Evolutionary conservation across 1,139 yeast genomes (phyloP), one percentile per base, ranked within the genome.

Genomic region (Candida anutae): DNA sequence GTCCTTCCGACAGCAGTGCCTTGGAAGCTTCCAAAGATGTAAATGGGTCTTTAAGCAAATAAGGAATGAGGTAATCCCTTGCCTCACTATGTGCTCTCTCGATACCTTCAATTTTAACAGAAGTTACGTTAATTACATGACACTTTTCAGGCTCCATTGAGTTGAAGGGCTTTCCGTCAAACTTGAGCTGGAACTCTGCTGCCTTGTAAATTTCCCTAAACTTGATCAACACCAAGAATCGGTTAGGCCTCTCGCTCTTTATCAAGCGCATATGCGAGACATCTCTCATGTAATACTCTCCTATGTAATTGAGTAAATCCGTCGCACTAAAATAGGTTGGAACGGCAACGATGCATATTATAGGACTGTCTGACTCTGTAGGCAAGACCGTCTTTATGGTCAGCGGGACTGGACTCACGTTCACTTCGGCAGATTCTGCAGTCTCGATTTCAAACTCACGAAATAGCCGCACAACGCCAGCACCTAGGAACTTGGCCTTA

Each of bases 71-170:
- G 2, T 60, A 30, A 34, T 62, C 49, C 34, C 41, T 33, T 17
- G 20, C 10, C 15, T 31, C 34, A 3, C 47, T 25, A n/a, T 11
- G n/a, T 9, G 15, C 13, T 10, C 15, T 16, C 8, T 22, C 25
- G 5, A 29, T 13, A 42, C 29, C 37, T 8, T 43, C 46, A 15
- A 75, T 59, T 13, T 62, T 54, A 4, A 85, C 70, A n/a, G 77
- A 69, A 35, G 70, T 74, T 9, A 88, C 73, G 35, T 68, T 73
- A 2, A 87, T 71, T 5, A 77, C 84, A 47, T 81, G 90, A 41
- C 96, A 87, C 11, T 74, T 64, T 46, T 87, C 95, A 0, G 94
- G 87, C 43, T 87, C 95, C 82, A 85, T 78, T 3, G 90, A 74
- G 43, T 80, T 85, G 59, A 88, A 88, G 4, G 69, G 64, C 36